Evolutionary conservation across 2,329 filamentous ascomycete species (phyloP).

Genomic region (Calonectria pseudoturangicola): DNA sequence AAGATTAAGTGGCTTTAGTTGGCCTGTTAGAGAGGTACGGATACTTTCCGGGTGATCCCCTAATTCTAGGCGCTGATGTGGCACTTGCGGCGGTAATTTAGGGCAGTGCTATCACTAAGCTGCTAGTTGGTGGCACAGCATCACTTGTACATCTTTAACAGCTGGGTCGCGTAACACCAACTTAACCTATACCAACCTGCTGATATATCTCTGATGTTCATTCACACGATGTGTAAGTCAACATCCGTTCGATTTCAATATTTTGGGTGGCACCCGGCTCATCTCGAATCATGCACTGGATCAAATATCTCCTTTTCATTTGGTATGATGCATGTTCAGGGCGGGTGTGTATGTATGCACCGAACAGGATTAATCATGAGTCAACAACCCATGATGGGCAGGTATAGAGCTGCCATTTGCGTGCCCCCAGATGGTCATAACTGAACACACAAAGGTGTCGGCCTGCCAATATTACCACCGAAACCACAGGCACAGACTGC

Average conservation of each 20-base stretch:
- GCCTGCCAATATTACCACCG: conserved; percentile 6
- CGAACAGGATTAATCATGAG: background rate
- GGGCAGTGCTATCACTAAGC: background rate
- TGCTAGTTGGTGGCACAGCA: background rate
- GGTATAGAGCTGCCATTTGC: background rate
- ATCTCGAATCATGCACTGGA: background rate
- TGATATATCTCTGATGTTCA: background rate
- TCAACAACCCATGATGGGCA: background rate
- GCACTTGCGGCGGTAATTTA: background rate
- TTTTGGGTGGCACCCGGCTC: background rate
- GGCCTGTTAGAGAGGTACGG: conserved; percentile 22
- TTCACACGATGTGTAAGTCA: background rate
- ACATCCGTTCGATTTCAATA: background rate
- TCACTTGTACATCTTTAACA: background rate
- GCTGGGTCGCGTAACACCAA: background rate
- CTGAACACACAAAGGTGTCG: background rate
- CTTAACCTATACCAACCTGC: conserved; percentile 20
- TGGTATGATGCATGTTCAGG: background rate
- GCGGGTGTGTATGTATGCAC: background rate
- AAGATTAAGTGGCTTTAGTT: background rate
- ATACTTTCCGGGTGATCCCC: background rate
- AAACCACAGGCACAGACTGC: background rate
- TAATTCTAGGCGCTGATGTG: background rate
- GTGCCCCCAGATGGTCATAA: background rate
- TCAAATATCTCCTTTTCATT: background rate